Evolutionary conservation across 495 filamentous ascomycete genomes (phyloP), one percentile per base, ranked within the genome.

Genomic region (Thozetella sp.): DNA sequence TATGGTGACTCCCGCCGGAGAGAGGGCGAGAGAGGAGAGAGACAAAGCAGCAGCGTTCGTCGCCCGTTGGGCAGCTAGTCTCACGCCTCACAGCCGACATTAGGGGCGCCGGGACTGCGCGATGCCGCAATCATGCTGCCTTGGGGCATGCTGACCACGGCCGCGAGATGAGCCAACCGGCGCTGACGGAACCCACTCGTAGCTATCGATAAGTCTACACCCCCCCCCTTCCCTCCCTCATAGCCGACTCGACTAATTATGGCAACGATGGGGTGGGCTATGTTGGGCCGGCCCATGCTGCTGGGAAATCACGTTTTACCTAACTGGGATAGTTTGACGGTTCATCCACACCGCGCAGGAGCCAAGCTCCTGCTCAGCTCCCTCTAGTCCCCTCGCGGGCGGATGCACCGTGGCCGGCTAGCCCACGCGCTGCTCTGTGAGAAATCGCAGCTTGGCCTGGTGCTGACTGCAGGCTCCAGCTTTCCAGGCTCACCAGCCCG

Each of bases 351-450:
- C n/a, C 20, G 43, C 43, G 12, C 3, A 19, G 43, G 12, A n/a
- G 43, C n/a, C 43, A 48, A 48, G 43, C 43, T 48, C 10, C 43
- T 48, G 43, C 43, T 48, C 43, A 48, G 43, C 43, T 48, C 43
- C 43, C 4, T 48, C 43, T n/a, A 10, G 10, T 20, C 9, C 43
- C 43, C 43, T 20, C n/a, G 12, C 20, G 20, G 43, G n/a, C 43
- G 43, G 43, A 48, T 48, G 43, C 43, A 20, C 43, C 43, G 43
- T 20, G 43, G 43, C 9, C 9, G 9, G 43, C 43, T 48, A 48
- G 43, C n/a, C n/a, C n/a, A 20, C 43, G 20, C 43, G 12, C 43
- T 48, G 20, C 20, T 48, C 43, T 20, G n/a, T 48, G 43, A 48
- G 43, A 48, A n/a, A 48, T n/a, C 11, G 43, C 43, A 20, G 6